Evolutionary conservation across 129 eudicot species (phyloP), one percentile per base, ranked within the genome.

Genomic region (Centaurea solstitialis): DNA sequence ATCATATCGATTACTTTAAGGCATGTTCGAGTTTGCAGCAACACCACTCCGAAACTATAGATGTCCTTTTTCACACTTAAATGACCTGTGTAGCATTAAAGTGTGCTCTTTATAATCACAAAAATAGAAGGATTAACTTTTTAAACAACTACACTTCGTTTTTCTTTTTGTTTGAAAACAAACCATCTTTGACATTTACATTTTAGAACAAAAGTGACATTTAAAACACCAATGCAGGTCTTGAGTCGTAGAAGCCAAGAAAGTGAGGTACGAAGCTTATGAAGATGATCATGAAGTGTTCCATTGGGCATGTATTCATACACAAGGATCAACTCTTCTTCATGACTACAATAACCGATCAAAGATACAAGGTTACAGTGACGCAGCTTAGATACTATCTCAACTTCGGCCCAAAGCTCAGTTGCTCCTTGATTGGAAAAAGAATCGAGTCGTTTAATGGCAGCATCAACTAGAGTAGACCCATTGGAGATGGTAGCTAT

Each of bases 31-130:
- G n/a, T 57, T 50, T 66, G 80, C 37, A 84, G 13, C 80, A 84
- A 73, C 73, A 79, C 73, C 3, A 68, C 79, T 78, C 87, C 87
- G 2, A 78, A 84, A 78, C 71, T 2, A 17, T 84, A 84, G 76
- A 84, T 68, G 79, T 84, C 87, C 65, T 72, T 78, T 26, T 74
- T 68, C 24, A 47, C 21, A 73, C 22, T 64, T 65, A 72, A 7
- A 50, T 12, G 70, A 59, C 81, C 81, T 84, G 81, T n/a, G n/a
- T n/a, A n/a, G n/a, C n/a, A n/a, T n/a, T n/a, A n/a, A n/a, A n/a
- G n/a, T n/a, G n/a, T n/a, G n/a, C n/a, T n/a, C n/a, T n/a, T n/a
- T n/a, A n/a, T n/a, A n/a, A n/a, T n/a, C 18, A 70, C 43, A 21
- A 73, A 73, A 45, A 15, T 70, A 70, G 37, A 33, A 5, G 37